phyloP scores from a whole-genome alignment of 495 filamentous ascomycete genomes.

The Echria macrotheca region DNA sequence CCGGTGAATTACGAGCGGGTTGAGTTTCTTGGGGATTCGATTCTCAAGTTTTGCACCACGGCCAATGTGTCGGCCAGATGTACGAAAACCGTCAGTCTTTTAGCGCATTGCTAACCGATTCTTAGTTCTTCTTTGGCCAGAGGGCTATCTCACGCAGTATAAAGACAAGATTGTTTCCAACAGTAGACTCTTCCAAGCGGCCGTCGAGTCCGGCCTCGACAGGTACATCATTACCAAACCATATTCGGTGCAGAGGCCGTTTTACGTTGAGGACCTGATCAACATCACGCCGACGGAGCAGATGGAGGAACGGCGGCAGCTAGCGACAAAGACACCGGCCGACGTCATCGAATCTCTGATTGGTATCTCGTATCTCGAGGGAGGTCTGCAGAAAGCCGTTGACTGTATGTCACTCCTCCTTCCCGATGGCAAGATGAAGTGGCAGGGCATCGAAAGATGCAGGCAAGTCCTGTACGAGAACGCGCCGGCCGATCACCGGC shows the following conservation, averaged over 20 bases:
- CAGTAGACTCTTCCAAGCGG: constrained; percentile 56
- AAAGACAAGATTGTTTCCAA: constrained; percentile 75
- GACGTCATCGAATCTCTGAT: constrained; percentile 85
- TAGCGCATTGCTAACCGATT: not conserved
- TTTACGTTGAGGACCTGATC: constrained; percentile 52
- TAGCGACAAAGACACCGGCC: constrained; percentile 78
- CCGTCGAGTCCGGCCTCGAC: constrained; percentile 59
- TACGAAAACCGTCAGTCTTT: constrained; percentile 19
- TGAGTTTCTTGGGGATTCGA: constrained; percentile 83
- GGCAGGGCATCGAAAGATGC: constrained; percentile 38
- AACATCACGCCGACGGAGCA: constrained; percentile 12
- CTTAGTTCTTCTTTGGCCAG: constrained; percentile 62
- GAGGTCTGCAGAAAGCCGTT: constrained; percentile 60
- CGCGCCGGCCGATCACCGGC: constrained; percentile 21
- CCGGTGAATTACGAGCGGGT: constrained; percentile 73
- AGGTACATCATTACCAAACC: constrained; percentile 63
- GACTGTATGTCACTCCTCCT: constrained; percentile 61
- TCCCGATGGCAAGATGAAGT: constrained; percentile 48
- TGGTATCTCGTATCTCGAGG: constrained; percentile 69
- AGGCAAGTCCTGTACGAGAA: constrained; percentile 29
- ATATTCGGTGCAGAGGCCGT: constrained; percentile 62
- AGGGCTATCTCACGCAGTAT: constrained; percentile 65
- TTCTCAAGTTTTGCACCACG: constrained; percentile 74
- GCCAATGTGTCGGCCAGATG: constrained; percentile 58
- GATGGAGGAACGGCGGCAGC: constrained; percentile 18